Evolutionary conservation across 768 basidiomycete genomes (phyloP), one percentile per base, ranked within the genome.

Genomic region (Termitomyces sp.): DNA sequence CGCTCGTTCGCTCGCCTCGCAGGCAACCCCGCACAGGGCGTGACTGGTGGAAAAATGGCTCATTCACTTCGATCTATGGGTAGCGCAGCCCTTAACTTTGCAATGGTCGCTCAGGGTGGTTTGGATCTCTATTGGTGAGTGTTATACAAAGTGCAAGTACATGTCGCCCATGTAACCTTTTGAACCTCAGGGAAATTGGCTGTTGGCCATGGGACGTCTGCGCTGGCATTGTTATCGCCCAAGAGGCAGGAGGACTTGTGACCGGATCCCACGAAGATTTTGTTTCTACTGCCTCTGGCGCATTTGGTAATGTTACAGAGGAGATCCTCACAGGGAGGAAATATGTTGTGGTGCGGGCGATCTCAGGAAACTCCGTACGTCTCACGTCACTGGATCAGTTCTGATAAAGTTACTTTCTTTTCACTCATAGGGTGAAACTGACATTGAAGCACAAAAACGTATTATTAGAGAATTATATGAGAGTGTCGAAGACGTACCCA

Each of bases 141-240:
- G 53, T 20, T 7, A 0, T 20, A 9, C 12, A 41, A 48, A 22
- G 18, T 16, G 22, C 16, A 43, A 32, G 1, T n/a, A 5, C 20
- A 5, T 42, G 32, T 10, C n/a, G 26, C 13, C 29, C 14, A 14
- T 24, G 5, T 24, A n/a, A 26, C 18, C n/a, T 20, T 18, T 44
- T 4, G 9, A 10, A 41, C 39, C 41, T 39, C 59, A 89, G 88
- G 88, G 90, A 93, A 70, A 87, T 94, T 60, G 93, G 93, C 24
- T 81, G 79, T 61, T 81, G 78, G 77, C 84, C 89, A 14, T 95
- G 92, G 94, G 91, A 95, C 70, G 88, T 95, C 43, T 92, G 87
- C 63, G 94, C 96, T 3, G 96, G 94, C 0, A 85, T 91, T 13
- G 86, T 96, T 63, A 95, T 98, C 59, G 88, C 91, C 0, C 82